Conservation (phyloP, 2,329 filamentous ascomycete genomes). For the Didymella exigua region DNA sequence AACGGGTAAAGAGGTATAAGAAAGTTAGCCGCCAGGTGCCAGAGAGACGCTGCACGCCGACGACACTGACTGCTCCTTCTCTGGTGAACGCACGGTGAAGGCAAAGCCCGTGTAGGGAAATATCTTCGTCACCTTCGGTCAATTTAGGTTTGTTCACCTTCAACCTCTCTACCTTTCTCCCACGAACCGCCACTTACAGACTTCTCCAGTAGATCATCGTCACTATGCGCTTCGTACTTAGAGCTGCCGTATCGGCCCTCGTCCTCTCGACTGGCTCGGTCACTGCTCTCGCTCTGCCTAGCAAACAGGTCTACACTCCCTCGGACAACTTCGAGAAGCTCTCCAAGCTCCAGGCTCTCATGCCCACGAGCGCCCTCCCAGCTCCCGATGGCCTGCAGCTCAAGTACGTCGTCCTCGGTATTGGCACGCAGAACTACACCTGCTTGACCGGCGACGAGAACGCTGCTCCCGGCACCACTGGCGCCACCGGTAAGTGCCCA, state of each 20-base stretch:
- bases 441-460: slow-evolving; percentile 43
- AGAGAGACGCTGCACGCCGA: slow-evolving; percentile 16
- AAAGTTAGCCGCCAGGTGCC: slow-evolving; percentile 27
- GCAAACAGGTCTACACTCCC: slow-evolving; percentile 19
- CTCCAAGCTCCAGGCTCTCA: slow-evolving; percentile 18
- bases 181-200: not conserved
- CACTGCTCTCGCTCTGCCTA: slow-evolving; percentile 22
- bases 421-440: slow-evolving; percentile 61
- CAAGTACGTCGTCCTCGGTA: slow-evolving; percentile 55
- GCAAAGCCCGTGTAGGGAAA: slow-evolving; percentile 5
- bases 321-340: slow-evolving; percentile 33
- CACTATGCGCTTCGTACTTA: slow-evolving; percentile 41
- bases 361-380: slow-evolving; percentile 41
- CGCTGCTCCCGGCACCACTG: slow-evolving; percentile 39
- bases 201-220: not conserved
- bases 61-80: slow-evolving; percentile 26
- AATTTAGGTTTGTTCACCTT: not conserved
- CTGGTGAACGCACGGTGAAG: slow-evolving; percentile 9
- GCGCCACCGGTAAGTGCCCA: slow-evolving; percentile 37
- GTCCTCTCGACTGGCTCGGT: slow-evolving; percentile 26
- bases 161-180: not conserved
- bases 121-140: slow-evolving; percentile 3
- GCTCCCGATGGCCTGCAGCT: slow-evolving; percentile 42
- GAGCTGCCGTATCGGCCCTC: slow-evolving; percentile 30
- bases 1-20: slow-evolving; percentile 35